Evolutionary conservation across 1,284 basidiomycete genomes (phyloP).

Genomic region (Leucoagaricus sp.): DNA sequence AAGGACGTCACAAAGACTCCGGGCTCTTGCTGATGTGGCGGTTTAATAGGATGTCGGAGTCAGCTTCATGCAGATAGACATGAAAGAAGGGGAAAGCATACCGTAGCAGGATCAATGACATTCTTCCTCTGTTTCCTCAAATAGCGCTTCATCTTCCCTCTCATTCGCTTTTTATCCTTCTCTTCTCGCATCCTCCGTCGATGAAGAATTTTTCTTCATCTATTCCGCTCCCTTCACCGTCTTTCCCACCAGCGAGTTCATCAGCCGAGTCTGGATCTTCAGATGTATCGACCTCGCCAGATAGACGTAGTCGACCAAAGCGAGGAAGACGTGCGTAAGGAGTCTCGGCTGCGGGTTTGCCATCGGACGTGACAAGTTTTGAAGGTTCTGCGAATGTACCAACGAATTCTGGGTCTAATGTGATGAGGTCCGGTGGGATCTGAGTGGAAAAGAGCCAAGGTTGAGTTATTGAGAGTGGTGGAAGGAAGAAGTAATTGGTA

Average conservation of each 20-base stretch:
- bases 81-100: slow-evolving; percentile 41
- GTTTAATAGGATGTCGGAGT: too few species aligned
- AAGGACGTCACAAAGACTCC: too few species aligned
- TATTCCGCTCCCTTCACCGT: slow-evolving; percentile 34
- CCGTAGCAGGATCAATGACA: slow-evolving; percentile 85
- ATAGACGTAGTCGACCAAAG: slow-evolving; percentile 67
- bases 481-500: too few species aligned
- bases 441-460: slow-evolving; percentile 29
- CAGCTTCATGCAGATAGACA: too few species aligned
- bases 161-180: slow-evolving; percentile 80
- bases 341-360: slow-evolving; percentile 52
- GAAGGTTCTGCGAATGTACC: slow-evolving; percentile 52
- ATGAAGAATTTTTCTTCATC: too few species aligned
- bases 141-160: slow-evolving; percentile 83
- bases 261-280: slow-evolving; percentile 47
- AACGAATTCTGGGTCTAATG: slow-evolving; percentile 84
- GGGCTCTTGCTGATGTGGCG: too few species aligned
- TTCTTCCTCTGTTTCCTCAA: slow-evolving; percentile 91
- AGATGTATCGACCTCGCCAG: slow-evolving; percentile 74
- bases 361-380: slow-evolving; percentile 26
- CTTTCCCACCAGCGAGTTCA: slow-evolving; percentile 32
- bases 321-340: slow-evolving; percentile 76
- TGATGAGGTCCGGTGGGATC: slow-evolving; percentile 94
- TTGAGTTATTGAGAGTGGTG: too few species aligned
- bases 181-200: slow-evolving; percentile 49